Evolutionary conservation across 495 filamentous ascomycete genomes (phyloP).

Genomic region (Xylaria bambusicola): DNA sequence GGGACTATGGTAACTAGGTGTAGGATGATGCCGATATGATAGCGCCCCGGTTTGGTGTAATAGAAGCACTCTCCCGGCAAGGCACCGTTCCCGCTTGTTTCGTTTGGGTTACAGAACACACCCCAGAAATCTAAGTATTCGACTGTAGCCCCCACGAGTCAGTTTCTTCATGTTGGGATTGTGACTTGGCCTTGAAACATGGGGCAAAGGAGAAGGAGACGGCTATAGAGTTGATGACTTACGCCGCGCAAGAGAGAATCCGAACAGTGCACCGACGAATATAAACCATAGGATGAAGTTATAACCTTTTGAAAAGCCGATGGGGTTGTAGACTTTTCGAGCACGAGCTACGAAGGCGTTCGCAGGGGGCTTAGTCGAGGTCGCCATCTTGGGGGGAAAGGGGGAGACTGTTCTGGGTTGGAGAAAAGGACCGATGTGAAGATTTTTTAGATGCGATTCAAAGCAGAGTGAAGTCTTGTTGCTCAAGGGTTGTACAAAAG

Average conservation of each 20-base stretch:
- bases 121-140: constrained; percentile 41
- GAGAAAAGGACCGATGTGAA: no score
- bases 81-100: constrained; percentile 20
- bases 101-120: constrained; percentile 23
- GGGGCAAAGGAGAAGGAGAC: no score
- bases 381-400: constrained; percentile 12
- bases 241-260: constrained; percentile 30
- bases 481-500: no score
- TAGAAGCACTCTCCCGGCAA: constrained; percentile 57
- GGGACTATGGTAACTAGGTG: constrained; percentile 51
- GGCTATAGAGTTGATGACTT: background rate
- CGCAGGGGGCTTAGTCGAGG: background rate
- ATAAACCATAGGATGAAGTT: constrained; percentile 44
- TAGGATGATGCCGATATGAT: constrained; percentile 48
- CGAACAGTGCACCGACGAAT: constrained; percentile 32
- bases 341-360: constrained; percentile 17
- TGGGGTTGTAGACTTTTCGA: constrained; percentile 31
- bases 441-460: no score
- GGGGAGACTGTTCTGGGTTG: no score
- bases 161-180: background rate
- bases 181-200: no score
- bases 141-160: background rate
- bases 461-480: no score
- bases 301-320: constrained; percentile 44
- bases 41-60: constrained; percentile 35